These are phyloP conservation scores for Jimgerdemannia flammicorona DNA, from an alignment of 192 early-diverging fungal genomes.

Conservation along the genomic window DNA sequence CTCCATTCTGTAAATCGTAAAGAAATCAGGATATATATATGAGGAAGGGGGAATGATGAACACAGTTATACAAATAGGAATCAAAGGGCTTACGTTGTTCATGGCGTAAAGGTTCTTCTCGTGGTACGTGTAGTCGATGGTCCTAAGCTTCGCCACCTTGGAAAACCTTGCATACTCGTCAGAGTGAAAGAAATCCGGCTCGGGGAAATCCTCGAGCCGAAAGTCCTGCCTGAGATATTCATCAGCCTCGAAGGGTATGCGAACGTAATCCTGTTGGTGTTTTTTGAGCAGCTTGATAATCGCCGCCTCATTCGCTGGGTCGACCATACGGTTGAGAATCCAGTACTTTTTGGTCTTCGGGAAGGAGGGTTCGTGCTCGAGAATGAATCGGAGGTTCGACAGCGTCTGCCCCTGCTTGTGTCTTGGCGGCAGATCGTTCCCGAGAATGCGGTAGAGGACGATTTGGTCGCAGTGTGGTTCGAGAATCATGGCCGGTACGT, in stretches of 20 bases:
- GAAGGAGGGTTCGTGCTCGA: slow-evolving; percentile 55
- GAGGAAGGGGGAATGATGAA: not conserved
- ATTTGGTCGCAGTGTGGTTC: slow-evolving; percentile 30
- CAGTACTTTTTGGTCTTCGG: slow-evolving; percentile 52
- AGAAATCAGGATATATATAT: not conserved
- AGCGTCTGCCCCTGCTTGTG: slow-evolving; percentile 58
- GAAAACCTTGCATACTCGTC: slow-evolving; percentile 54
- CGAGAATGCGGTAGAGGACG: slow-evolving; percentile 51
- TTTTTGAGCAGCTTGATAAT: slow-evolving; percentile 48
- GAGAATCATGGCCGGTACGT: not conserved
- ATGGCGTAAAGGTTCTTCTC: slow-evolving; percentile 63
- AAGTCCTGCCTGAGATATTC: slow-evolving; percentile 56
- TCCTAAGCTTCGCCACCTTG: slow-evolving; percentile 54
- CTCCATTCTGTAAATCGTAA: slow-evolving; percentile 48
- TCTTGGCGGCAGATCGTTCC: slow-evolving; percentile 60
- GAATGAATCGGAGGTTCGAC: slow-evolving; percentile 54
- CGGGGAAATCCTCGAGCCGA: slow-evolving; percentile 56
- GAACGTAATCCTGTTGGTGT: slow-evolving; percentile 50
- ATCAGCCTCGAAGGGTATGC: slow-evolving; percentile 47
- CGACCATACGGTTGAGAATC: slow-evolving; percentile 59
- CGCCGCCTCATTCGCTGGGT: slow-evolving; percentile 47
- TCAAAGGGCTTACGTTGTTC: slow-evolving; percentile 53
- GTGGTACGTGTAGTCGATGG: slow-evolving; percentile 59
- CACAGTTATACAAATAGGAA: slow-evolving; percentile 3
- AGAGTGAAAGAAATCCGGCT: slow-evolving; percentile 58